Base-by-base conservation (phyloP, 129 eudicot species). In the Flaveria linearis region DNA sequence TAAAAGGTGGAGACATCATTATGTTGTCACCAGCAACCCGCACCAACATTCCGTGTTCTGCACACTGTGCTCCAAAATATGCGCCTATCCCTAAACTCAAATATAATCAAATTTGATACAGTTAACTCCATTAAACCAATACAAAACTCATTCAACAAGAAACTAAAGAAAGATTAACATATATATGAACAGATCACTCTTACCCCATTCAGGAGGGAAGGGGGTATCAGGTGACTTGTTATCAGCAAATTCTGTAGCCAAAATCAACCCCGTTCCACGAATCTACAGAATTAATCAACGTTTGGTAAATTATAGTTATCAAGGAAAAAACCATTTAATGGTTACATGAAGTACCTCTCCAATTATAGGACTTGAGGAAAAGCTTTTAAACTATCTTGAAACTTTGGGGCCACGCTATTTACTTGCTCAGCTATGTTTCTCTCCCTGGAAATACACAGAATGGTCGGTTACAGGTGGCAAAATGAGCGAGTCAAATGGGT, bases 1-100 rank as follows among this genome's bases (percentile, higher is more conserved):
- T 86, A 41, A 88, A 87, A 5, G 98, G 96, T 49, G 98, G 98
- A 78, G 92, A 90, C 90, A 93, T 90, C 94, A 93, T 86, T 65
- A 90, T 90, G 57, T 9, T 90, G 77, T 93, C 98, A 42, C 92
- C 96, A 15, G 92, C 78, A 63, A 93, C 83, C 39, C 98, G 98
- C 30, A 90, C 96, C 74, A 93, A 77, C 98, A 93, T 93, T 30
- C 96, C 98, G 7, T 86, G 47, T 83, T 93, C 87, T 85, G 85
- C 82, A 76, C 98, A 93, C 64, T 86, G 82, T 30, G 92, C 95
- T 76, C 92, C 96, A 83, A 93, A 93, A 85, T 90, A 93, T 73
- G 96, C 86, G 1, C 86, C 98, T 45, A 93, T 17, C 17, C 95
- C 98, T 93, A 77, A 65, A 66, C 52, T 17, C 75, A 3, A 69